Evolutionary conservation across 768 basidiomycete genomes (phyloP).

Genomic region (Galerina sulciceps): DNA sequence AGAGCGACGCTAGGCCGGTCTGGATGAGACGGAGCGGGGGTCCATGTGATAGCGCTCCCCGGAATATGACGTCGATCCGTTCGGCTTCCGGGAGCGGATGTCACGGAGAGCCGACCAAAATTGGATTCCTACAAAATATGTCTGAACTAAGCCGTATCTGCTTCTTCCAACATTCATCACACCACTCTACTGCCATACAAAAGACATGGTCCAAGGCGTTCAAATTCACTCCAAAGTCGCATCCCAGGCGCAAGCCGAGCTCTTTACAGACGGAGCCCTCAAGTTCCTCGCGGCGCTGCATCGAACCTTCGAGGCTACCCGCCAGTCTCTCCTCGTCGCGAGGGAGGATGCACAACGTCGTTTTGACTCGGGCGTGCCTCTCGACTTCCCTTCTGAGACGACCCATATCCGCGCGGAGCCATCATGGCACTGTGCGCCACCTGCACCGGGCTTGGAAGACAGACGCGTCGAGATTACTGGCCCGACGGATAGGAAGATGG

Average conservation of each 20-base stretch:
- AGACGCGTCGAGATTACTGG: slow-evolving; percentile 97
- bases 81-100: slow-evolving; percentile 32
- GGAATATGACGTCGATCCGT: slow-evolving; percentile 31
- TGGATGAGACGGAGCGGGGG: slow-evolving; percentile 1
- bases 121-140: slow-evolving; percentile 30
- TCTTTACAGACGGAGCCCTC: slow-evolving; percentile 87
- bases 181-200: too few relatives aligned
- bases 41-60: slow-evolving; percentile 21
- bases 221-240: slow-evolving; percentile 68
- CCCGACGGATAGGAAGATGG: slow-evolving; percentile 98
- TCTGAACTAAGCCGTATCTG: neutral
- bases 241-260: slow-evolving; percentile 68
- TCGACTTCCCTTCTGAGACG: slow-evolving; percentile 91
- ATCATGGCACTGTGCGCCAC: slow-evolving; percentile 90
- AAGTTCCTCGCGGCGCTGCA: slow-evolving; percentile 92
- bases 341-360: slow-evolving; percentile 79
- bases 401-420: slow-evolving; percentile 86
- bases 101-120: slow-evolving; percentile 45
- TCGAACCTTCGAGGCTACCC: slow-evolving; percentile 87
- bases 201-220: slow-evolving; percentile 63
- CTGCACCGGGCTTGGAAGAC: slow-evolving; percentile 93
- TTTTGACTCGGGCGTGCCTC: slow-evolving; percentile 76
- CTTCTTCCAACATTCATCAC: too few relatives aligned
- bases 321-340: slow-evolving; percentile 79
- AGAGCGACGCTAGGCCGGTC: too few relatives aligned